phyloP scores from a whole-genome alignment of 2,329 filamentous ascomycete species.

The Xylariaceae sp. region DNA sequence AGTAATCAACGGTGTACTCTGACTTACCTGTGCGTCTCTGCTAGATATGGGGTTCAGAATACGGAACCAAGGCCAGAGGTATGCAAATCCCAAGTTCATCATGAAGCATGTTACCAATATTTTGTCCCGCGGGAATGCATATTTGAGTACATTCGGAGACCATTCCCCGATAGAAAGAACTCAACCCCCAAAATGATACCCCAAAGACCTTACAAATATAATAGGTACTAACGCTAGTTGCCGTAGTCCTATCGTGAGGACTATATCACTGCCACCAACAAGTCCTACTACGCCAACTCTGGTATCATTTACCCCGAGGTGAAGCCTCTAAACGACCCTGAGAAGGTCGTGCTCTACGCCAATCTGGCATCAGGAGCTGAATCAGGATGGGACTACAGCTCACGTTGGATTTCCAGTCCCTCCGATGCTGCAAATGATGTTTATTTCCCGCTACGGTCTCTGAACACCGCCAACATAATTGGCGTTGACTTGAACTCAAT shows the following conservation, averaged over 20 bases:
- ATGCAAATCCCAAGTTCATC: neutral
- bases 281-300: conserved; percentile 61
- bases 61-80: conserved; percentile 66
- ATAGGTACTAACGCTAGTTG: conserved; percentile 1
- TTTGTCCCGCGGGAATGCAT: neutral
- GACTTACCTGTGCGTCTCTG: neutral
- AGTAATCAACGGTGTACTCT: neutral
- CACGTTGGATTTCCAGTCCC: conserved; percentile 61
- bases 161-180: neutral
- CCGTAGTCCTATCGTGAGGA: conserved; percentile 62
- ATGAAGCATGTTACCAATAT: neutral
- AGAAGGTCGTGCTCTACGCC: conserved; percentile 58
- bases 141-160: neutral
- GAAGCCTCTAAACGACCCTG: conserved; percentile 51
- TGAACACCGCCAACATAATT: conserved; percentile 61
- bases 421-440: conserved; percentile 60
- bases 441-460: conserved; percentile 66
- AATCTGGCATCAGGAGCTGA: conserved; percentile 69
- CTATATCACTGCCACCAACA: conserved; percentile 66
- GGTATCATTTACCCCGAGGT: conserved; percentile 62
- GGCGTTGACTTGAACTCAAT: conserved; percentile 71
- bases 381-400: conserved; percentile 66
- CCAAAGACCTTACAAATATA: neutral
- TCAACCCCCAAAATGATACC: neutral
- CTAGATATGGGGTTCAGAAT: conserved; percentile 61